These are phyloP conservation scores for Boechera retrofracta DNA, from an alignment of 345 rosid species.

Conservation along the genomic window DNA sequence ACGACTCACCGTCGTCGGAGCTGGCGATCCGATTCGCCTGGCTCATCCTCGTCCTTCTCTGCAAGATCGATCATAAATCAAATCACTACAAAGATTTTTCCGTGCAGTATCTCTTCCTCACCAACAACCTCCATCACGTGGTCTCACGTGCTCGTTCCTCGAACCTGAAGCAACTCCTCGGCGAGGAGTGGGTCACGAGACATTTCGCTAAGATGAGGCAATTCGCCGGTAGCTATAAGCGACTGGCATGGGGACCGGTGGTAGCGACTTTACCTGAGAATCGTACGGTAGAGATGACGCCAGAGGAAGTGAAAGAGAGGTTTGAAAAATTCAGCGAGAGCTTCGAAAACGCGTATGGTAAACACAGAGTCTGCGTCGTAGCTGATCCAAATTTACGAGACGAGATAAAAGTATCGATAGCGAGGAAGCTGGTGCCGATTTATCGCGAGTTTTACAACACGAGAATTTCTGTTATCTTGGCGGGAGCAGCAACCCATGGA, in stretches of 20 bases:
- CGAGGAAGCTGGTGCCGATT: conserved; percentile 50
- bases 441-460: conserved; percentile 64
- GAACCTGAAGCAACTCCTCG: conserved; percentile 57
- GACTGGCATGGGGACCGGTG: conserved; percentile 66
- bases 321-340: conserved; percentile 58
- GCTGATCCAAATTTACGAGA: conserved; percentile 63
- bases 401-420: conserved; percentile 57
- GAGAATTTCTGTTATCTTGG: conserved; percentile 34
- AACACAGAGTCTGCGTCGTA: conserved; percentile 56
- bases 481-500: conserved; percentile 27
- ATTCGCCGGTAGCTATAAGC: conserved; percentile 59
- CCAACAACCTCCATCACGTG: conserved; percentile 74
- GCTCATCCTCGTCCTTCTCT: conserved; percentile 66
- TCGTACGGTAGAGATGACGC: conserved; percentile 43
- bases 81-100: conserved; percentile 63
- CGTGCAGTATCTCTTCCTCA: conserved; percentile 65
- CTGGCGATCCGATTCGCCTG: conserved; percentile 56
- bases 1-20: conserved; percentile 48
- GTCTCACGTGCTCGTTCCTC: conserved; percentile 59
- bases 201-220: conserved; percentile 59
- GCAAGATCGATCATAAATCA: conserved; percentile 70
- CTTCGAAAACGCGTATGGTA: conserved; percentile 61
- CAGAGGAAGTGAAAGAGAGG: conserved; percentile 52
- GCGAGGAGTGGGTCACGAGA: conserved; percentile 66
- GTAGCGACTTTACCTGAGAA: conserved; percentile 51